Percentiles rank a stretch among this genome's conserved stretches.
Evolutionary conservation across 2,329 filamentous ascomycete genomes (phyloP).

Genomic region (Cercospora nicotianae): DNA sequence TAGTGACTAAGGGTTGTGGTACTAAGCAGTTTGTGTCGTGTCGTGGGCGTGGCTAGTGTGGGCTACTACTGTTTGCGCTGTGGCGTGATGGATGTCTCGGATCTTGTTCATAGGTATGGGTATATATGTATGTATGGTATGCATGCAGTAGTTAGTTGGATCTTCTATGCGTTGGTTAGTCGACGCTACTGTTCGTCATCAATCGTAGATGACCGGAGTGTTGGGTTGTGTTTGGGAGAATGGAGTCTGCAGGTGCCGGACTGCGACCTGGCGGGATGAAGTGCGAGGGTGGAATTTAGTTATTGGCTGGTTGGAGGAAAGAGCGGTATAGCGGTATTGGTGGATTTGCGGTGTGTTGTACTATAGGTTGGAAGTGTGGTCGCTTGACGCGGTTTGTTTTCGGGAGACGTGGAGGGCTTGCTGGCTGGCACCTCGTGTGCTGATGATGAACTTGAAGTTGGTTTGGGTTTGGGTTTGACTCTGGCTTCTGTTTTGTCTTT

Average conservation of each 20-base stretch:
- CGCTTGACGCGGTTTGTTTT: neutral
- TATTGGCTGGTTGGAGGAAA: neutral
- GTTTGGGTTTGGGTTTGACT: neutral
- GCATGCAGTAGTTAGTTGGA: neutral
- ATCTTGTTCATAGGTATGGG: neutral
- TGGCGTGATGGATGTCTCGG: neutral
- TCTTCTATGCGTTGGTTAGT: neutral
- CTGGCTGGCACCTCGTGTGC: neutral
- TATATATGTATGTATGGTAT: neutral
- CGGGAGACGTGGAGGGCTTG: neutral
- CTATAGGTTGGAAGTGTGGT: neutral
- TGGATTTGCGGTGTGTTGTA: neutral
- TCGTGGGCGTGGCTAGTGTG: neutral
- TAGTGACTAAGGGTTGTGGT: neutral
- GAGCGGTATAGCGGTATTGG: neutral
- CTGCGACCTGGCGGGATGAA: neutral
- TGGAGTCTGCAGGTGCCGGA: neutral
- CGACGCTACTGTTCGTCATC: no score
- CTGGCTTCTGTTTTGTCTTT: neutral
- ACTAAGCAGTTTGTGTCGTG: neutral
- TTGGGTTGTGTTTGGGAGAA: neutral
- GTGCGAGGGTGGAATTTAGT: neutral
- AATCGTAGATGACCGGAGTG: no score
- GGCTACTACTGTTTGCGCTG: neutral
- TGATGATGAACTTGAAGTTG: neutral